Evolutionary conservation across 2,329 filamentous ascomycete species (phyloP), one percentile per base, ranked within the genome.

Genomic region (Aspergillus eucalypticola): DNA sequence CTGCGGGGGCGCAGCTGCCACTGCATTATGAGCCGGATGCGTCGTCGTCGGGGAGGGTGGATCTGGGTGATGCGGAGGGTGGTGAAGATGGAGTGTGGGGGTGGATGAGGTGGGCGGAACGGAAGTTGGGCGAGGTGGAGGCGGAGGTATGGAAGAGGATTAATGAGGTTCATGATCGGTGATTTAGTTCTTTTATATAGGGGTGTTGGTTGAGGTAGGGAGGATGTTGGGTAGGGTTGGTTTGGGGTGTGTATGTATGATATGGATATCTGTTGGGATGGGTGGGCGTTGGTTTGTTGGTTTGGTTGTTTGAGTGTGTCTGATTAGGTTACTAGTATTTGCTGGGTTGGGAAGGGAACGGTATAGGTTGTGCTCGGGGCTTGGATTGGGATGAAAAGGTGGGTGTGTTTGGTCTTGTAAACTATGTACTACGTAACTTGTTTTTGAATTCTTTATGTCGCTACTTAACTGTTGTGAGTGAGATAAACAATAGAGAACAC

Each of bases 121-220:
- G 65, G 52, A 78, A 78, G 59, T 63, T 80, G 58, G 76, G 72
- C 8, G 75, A 81, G 69, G 75, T 78, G 48, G 80, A 82, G 68
- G 76, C 77, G 57, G 76, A 76, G 69, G 76, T 80, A 49, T 83
- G 81, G 81, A 79, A 71, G 71, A 72, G 73, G 62, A 77, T 82
- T 55, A 80, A 80, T 69, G 68, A 72, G 61, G 71, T 67, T 15
- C 73, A 75, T 70, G 69, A 70, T 60, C 5, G 21, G 8, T 41
- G 49, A 55, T 6, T 13, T 7, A 2, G 23, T 52, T 13, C 10
- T 25, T 27, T 2, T 42, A 8, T 21, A 7, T 25, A 3, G 5
- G 21, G 21, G 19, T 23, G 48, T 17, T 7, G 32, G 29, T 29
- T 41, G n/a, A 17, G 48, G 8, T 17, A 17, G 8, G 29, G n/a